A percentile compares a stretch with the other conserved stretches of the same genome.
phyloP scores from a whole-genome alignment of 345 rosid species.

The Hypericum androsaemum region DNA sequence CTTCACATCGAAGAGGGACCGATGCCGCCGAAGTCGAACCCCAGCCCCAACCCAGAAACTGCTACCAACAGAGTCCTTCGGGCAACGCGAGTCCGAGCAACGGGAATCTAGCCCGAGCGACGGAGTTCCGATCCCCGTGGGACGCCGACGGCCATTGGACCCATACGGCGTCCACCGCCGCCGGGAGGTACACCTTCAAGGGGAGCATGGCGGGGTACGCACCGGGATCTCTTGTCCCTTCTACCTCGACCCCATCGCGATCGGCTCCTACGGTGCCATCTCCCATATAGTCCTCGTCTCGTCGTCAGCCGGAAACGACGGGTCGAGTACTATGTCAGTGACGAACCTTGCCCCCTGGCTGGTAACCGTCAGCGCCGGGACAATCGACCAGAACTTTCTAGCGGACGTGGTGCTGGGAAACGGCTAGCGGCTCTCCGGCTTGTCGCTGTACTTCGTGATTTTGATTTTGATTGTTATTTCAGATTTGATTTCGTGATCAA shows the following conservation, averaged over 20 bases:
- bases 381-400: conserved; percentile 64
- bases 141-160: conserved; percentile 94
- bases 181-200: conserved; percentile 48
- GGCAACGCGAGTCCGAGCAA: conserved; percentile 71
- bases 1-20: too few species aligned
- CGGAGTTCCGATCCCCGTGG: conserved; percentile 68
- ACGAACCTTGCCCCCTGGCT: conserved; percentile 76
- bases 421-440: conserved; percentile 48
- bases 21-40: too few species aligned
- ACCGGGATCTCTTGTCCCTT: conserved; percentile 61
- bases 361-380: conserved; percentile 62
- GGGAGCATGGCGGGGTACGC: conserved; percentile 82
- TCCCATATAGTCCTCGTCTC: conserved; percentile 68
- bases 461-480: too few species aligned
- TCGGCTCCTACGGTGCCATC: conserved; percentile 57
- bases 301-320: conserved; percentile 78
- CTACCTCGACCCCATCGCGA: conserved; percentile 77
- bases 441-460: conserved; percentile 59
- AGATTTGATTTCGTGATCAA: too few species aligned
- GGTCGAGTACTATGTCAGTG: conserved; percentile 66
- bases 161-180: conserved; percentile 73
- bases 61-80: conserved; percentile 75
- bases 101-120: conserved; percentile 79
- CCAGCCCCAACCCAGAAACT: too few species aligned
- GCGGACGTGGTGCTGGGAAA: conserved; percentile 53